Base-by-base conservation (phyloP, 2,329 filamentous ascomycete genomes). In the Phaeosphaeria sp. region DNA sequence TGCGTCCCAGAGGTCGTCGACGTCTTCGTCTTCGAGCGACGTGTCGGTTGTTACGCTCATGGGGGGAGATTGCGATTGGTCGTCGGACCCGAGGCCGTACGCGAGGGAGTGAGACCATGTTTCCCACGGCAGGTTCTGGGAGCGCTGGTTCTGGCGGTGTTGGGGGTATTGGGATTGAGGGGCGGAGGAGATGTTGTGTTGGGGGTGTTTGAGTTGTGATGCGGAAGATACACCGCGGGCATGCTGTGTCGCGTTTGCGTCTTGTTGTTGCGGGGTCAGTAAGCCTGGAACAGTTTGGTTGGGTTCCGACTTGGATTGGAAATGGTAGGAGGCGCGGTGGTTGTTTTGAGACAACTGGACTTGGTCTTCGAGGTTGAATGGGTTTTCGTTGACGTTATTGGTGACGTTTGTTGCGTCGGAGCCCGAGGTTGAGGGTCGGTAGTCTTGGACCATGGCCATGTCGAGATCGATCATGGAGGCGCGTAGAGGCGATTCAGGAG, bases 331-430 rank as follows among this genome's bases (percentile, higher is more conserved):
- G 21, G 72, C 69, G 27, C 77, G 75, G 47, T 78, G 73, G 53
- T 75, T 78, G 46, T 71, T 75, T 30, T 76, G 63, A 0, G 75
- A 75, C 11, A 78, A 67, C 30, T 76, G 69, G 9, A 78, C 70
- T 53, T 78, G 77, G 51, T 83, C 80, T 61, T 83, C 81, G 6
- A 83, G 76, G 63, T 83, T 81, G 62, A 83, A 83, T 0, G 81
- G 81, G 54, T 83, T 80, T 4, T 80, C 79, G 52, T 74, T 79
- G 41, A 77, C 76, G 20, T 75, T 78, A 47, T 66, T 68, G 17
- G 69, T 75, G 55, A 63, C 76, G 55, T 75, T 71, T 0, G 77
- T 72, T 10, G 67, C 66, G 43, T 71, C 68, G 13, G 76, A 81
- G 46, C 71, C 74, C 4, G 80, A 77, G 0, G 80, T 81, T 0